Evolutionary conservation across 129 eudicot genomes (phyloP).

Genomic region (Flaveria robusta): DNA sequence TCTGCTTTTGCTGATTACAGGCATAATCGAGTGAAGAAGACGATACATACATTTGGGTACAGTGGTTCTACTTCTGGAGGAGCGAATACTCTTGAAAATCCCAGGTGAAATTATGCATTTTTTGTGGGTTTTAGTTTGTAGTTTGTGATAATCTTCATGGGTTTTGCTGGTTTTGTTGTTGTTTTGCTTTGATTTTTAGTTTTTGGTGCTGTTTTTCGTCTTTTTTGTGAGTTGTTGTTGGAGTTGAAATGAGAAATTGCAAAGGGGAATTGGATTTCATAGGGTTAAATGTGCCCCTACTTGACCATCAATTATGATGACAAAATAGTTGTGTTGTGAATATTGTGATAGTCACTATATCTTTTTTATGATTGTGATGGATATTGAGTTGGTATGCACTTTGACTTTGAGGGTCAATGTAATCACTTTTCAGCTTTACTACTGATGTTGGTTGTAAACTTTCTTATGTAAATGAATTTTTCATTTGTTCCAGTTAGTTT

Average conservation of each 20-base stretch:
- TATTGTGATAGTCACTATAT: constrained; percentile 17
- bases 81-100: constrained; percentile 55
- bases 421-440: constrained; percentile 18
- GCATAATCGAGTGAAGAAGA: constrained; percentile 32
- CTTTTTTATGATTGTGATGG: constrained; percentile 14
- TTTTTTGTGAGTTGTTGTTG: neutral
- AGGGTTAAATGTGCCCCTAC: neutral
- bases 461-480: constrained; percentile 5
- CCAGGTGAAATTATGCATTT: constrained; percentile 38
- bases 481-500: constrained; percentile 5
- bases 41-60: constrained; percentile 18
- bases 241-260: neutral
- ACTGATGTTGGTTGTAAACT: constrained; percentile 17
- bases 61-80: constrained; percentile 43
- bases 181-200: neutral
- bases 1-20: constrained; percentile 43
- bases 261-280: neutral
- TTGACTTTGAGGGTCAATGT: constrained; percentile 32
- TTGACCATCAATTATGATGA: constrained; percentile 29
- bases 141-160: neutral
- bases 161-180: neutral
- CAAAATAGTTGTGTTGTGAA: constrained; percentile 23
- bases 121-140: neutral
- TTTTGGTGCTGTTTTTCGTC: neutral
- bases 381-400: constrained; percentile 20